phyloP scores from a whole-genome alignment of 306 rosid genomes.

The Acacia melanoxylon region DNA sequence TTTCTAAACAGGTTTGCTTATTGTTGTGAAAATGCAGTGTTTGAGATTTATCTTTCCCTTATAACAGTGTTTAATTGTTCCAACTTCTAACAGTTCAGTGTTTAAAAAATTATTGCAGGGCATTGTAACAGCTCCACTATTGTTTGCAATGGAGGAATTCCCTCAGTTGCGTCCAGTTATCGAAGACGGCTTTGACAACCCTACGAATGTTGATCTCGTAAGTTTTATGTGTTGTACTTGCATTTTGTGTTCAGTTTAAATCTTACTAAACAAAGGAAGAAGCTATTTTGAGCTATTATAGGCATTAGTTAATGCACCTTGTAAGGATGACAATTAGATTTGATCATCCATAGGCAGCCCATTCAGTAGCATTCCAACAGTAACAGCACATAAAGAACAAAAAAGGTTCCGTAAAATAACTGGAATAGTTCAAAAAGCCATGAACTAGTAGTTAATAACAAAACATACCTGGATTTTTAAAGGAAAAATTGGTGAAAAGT shows the following conservation, averaged over 20 bases:
- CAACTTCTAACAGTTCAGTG: not conserved
- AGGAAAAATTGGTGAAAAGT: not conserved
- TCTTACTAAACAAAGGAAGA: slow-evolving; percentile 1
- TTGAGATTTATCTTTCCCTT: not conserved
- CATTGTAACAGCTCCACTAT: slow-evolving; percentile 83
- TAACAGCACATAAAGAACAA: not conserved
- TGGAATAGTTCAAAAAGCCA: not conserved
- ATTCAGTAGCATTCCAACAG: not conserved
- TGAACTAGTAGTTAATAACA: not conserved
- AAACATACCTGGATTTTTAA: not conserved
- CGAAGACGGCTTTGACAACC: slow-evolving; percentile 73
- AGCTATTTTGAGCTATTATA: not conserved
- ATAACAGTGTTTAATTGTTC: not conserved
- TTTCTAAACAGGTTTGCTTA: not conserved
- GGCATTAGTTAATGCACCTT: not conserved
- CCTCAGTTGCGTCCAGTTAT: slow-evolving; percentile 78
- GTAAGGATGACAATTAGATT: not conserved
- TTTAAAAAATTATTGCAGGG: slow-evolving; percentile 58
- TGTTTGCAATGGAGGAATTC: slow-evolving; percentile 98
- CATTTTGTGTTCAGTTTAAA: slow-evolving; percentile 10
- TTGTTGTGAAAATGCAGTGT: not conserved
- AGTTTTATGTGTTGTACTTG: slow-evolving; percentile 38
- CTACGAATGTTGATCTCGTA: slow-evolving; percentile 70
- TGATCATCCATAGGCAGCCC: not conserved
- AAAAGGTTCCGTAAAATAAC: not conserved